Percentiles rank a stretch among this genome's conserved stretches.
phyloP scores from a whole-genome alignment of 31 red algal genomes.

The Odonthalia washingtoniensis region DNA sequence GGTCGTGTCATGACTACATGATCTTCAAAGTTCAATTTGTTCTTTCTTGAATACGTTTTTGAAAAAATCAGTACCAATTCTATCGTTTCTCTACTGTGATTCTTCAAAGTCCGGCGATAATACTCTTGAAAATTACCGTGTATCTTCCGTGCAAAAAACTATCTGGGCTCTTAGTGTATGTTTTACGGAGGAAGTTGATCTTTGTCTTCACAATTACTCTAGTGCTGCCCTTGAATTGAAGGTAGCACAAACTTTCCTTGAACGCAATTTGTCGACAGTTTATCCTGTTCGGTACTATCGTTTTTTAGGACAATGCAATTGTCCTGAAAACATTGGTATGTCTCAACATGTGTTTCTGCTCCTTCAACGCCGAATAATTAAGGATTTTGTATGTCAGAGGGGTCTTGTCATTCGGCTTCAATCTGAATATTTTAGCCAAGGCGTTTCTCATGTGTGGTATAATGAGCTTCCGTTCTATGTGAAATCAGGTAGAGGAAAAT shows the following conservation, averaged over 20 bases:
- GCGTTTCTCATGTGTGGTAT: conserved; percentile 32
- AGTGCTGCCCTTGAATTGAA: not conserved
- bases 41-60: conserved; percentile 4
- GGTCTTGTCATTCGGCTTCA: conserved; percentile 35
- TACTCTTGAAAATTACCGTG: not conserved
- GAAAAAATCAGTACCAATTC: not conserved
- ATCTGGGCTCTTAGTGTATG: conserved; percentile 52
- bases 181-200: conserved; percentile 50
- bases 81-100: not conserved
- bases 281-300: not conserved
- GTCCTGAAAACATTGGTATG: not conserved
- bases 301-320: too few relatives aligned
- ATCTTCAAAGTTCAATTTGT: conserved; percentile 5
- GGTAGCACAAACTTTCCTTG: not conserved
- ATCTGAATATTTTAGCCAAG: conserved; percentile 1
- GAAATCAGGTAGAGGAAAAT: not conserved
- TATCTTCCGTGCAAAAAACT: conserved; percentile 49
- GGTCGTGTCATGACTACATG: conserved; percentile 27
- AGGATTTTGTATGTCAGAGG: conserved; percentile 75
- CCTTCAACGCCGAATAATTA: conserved; percentile 64
- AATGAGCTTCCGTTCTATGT: conserved; percentile 60
- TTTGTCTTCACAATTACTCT: not conserved
- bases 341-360: not conserved
- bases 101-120: not conserved
- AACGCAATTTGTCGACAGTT: not conserved